These are phyloP conservation scores for Pseudogymnoascus sp. DNA, from an alignment of 2,329 filamentous ascomycete genomes.

Conservation along the genomic window DNA sequence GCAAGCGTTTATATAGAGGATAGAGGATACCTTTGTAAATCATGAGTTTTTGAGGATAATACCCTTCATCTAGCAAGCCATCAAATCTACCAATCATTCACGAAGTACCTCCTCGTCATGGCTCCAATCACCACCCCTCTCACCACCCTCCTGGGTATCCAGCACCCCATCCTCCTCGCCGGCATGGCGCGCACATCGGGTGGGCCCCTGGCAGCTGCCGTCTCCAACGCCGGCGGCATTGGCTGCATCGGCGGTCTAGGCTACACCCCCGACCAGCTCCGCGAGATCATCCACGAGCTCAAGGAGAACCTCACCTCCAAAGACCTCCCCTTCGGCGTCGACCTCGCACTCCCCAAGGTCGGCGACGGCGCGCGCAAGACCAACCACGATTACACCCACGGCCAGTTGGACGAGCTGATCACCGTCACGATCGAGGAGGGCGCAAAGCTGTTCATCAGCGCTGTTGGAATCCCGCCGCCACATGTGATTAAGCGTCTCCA, in stretches of 20 bases:
- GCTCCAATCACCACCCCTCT: slow-evolving; percentile 64
- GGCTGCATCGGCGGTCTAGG: slow-evolving; percentile 64
- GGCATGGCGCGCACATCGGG: slow-evolving; percentile 87
- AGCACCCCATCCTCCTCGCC: slow-evolving; percentile 83
- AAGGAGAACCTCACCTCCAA: slow-evolving; percentile 62
- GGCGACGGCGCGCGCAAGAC: slow-evolving; percentile 78
- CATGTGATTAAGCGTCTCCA: slow-evolving; percentile 69
- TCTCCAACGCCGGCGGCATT: slow-evolving; percentile 68
- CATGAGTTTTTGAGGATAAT: background rate
- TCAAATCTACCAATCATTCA: background rate
- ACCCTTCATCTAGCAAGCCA: background rate
- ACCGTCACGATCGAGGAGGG: slow-evolving; percentile 77
- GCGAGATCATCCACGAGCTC: slow-evolving; percentile 74
- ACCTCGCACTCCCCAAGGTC: slow-evolving; percentile 83
- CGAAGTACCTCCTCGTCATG: slow-evolving; percentile 1
- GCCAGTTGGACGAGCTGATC: slow-evolving; percentile 79
- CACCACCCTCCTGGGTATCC: slow-evolving; percentile 69
- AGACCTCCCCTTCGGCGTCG: slow-evolving; percentile 76
- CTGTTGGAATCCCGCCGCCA: slow-evolving; percentile 76
- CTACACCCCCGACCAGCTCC: slow-evolving; percentile 67
- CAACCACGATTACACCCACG: slow-evolving; percentile 92
- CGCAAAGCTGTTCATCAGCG: slow-evolving; percentile 77
- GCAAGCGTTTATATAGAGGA: background rate
- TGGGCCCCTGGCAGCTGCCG: slow-evolving; percentile 70
- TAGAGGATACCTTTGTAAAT: background rate